A percentile compares a stretch with the other conserved stretches of the same genome.
Conservation (phyloP, 2,329 filamentous ascomycete genomes). For the Lojkania enalia region DNA sequence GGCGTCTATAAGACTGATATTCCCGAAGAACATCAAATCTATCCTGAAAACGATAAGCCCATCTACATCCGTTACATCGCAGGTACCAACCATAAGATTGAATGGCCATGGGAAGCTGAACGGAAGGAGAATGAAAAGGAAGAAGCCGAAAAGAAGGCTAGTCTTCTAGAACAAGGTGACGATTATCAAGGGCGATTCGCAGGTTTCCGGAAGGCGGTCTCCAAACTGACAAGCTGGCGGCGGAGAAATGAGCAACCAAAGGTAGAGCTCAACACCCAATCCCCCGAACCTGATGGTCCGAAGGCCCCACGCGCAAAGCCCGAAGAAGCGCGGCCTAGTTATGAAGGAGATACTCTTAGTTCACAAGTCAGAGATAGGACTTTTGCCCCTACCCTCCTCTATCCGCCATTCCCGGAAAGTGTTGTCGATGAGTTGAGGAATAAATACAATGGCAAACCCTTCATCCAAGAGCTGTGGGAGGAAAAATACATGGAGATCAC, state of each 20-base stretch:
- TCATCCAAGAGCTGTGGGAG: constrained; percentile 66
- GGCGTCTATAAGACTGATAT: constrained; percentile 16
- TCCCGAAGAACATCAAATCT: constrained; percentile 33
- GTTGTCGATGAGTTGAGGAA: constrained; percentile 85
- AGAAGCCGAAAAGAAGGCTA: constrained; percentile 3
- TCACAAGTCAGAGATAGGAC: constrained; percentile 73
- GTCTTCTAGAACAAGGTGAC: no score
- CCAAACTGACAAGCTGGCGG: no score
- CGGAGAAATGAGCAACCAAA: no score
- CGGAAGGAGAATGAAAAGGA: constrained; percentile 17
- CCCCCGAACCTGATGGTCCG: constrained; percentile 28
- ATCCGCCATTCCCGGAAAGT: constrained; percentile 74
- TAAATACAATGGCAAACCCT: constrained; percentile 73
- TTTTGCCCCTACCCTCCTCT: constrained; percentile 76
- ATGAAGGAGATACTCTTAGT: constrained; percentile 71
- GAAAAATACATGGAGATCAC: constrained; percentile 46
- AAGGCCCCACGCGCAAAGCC: constrained; percentile 25
- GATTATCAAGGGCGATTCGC: no score
- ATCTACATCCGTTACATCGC: constrained; percentile 43
- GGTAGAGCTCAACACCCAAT: constrained; percentile 19
- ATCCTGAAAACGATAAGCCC: constrained; percentile 32
- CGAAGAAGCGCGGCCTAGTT: constrained; percentile 50
- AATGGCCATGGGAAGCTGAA: constrained; percentile 37
- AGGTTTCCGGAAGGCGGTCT: no score
- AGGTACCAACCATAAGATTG: constrained; percentile 35